A percentile compares a stretch with the other conserved stretches of the same genome.
Conservation (phyloP, 1,284 basidiomycete genomes). For the Pseudozyma pruni region DNA sequence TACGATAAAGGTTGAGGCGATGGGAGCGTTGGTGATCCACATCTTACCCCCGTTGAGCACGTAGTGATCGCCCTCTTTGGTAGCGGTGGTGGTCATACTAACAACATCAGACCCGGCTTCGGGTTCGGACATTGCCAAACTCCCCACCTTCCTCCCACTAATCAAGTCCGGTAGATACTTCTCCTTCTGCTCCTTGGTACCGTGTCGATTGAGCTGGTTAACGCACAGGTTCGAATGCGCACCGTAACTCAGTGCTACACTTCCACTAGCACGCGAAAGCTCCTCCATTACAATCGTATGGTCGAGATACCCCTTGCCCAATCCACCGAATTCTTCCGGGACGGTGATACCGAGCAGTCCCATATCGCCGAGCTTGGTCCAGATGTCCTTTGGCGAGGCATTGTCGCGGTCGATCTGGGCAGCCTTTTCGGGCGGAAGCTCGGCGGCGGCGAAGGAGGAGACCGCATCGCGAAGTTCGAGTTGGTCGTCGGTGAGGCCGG, state of each 20-base stretch:
- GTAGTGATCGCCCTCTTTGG: constrained; percentile 80
- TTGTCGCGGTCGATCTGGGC: constrained; percentile 52
- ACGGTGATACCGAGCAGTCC: constrained; percentile 60
- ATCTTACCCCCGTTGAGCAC: constrained; percentile 89
- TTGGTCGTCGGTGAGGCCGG: constrained; percentile 49
- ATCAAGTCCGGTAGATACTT: constrained; percentile 89
- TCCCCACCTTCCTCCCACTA: constrained; percentile 83
- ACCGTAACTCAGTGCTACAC: constrained; percentile 89
- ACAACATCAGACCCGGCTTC: constrained; percentile 92
- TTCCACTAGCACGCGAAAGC: constrained; percentile 88
- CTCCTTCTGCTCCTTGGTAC: constrained; percentile 82
- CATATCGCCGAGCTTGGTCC: constrained; percentile 60
- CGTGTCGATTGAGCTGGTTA: constrained; percentile 83
- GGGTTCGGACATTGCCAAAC: constrained; percentile 92
- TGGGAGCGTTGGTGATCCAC: constrained; percentile 96
- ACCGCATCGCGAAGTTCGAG: constrained; percentile 55
- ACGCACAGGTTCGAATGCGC: constrained; percentile 74
- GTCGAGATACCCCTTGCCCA: constrained; percentile 58
- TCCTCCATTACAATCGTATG: constrained; percentile 65
- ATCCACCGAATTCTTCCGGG: constrained; percentile 54
- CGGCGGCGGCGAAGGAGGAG: constrained; percentile 36
- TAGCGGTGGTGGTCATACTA: constrained; percentile 83
- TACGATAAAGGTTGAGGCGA: constrained; percentile 87
- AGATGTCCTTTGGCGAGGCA: constrained; percentile 51
- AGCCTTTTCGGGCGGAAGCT: constrained; percentile 43